A percentile compares a stretch with the other conserved stretches of the same genome.
Evolutionary conservation across 768 basidiomycete genomes (phyloP).

Genomic region (Suillus sp.): DNA sequence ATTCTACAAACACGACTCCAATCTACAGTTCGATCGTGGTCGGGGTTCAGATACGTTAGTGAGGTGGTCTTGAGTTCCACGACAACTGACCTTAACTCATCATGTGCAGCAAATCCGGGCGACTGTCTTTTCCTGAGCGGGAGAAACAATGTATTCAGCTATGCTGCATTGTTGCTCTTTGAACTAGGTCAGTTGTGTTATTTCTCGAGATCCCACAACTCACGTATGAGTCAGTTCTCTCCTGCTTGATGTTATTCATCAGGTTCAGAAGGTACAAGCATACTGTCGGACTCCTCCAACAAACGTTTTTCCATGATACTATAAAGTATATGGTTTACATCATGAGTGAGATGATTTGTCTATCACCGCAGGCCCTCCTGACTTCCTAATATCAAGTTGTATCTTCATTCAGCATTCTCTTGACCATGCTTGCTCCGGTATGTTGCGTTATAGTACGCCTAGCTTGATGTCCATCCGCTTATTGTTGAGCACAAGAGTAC

Average conservation of each 20-base stretch:
- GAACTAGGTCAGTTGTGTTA: not conserved
- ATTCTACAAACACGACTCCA: not conserved
- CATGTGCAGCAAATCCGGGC: not conserved
- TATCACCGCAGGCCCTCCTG: no score
- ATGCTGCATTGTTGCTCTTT: not conserved
- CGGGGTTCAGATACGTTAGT: not conserved
- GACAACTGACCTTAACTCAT: not conserved
- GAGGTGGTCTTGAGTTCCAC: not conserved
- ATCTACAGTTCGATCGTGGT: no score
- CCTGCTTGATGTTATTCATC: slow-evolving; percentile 1
- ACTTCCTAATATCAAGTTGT: no score
- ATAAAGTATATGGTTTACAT: no score
- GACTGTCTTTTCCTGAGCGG: not conserved
- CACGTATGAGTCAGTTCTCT: not conserved
- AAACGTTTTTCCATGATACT: no score
- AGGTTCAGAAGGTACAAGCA: not conserved
- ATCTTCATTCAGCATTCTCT: no score
- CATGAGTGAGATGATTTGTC: no score
- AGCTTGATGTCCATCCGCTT: no score
- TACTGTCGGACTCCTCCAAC: no score
- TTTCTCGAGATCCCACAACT: not conserved
- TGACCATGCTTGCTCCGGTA: no score
- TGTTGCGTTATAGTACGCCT: no score
- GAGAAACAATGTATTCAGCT: not conserved
- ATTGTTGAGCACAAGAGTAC: no score